phyloP scores from a whole-genome alignment of 75 land plant species.

The Selaginella moellendorffii region DNA sequence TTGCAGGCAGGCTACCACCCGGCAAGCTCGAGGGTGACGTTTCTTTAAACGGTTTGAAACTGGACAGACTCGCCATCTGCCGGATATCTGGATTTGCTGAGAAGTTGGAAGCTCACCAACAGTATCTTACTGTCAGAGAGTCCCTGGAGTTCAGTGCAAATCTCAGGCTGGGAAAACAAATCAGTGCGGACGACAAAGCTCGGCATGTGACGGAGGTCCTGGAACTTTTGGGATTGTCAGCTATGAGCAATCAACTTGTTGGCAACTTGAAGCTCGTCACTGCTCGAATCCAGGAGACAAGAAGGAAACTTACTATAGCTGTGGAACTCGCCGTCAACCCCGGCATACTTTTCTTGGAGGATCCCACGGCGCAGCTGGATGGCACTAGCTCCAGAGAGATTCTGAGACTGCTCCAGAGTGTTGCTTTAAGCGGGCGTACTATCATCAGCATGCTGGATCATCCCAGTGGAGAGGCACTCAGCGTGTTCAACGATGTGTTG shows the following conservation, averaged over 20 bases:
- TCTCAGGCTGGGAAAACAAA: constrained; percentile 13
- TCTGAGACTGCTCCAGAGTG: not conserved
- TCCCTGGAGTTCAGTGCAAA: constrained; percentile 25
- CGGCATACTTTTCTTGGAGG: constrained; percentile 23
- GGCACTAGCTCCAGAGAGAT: not conserved
- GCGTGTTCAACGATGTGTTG: constrained; percentile 12
- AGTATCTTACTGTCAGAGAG: constrained; percentile 9
- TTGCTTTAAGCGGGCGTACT: constrained; percentile 5
- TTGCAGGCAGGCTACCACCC: constrained; percentile 18
- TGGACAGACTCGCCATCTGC: not conserved
- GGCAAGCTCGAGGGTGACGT: not conserved
- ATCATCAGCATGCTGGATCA: constrained; percentile 4
- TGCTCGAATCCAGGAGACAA: constrained; percentile 16
- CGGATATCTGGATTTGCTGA: constrained; percentile 2
- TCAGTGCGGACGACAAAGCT: not conserved
- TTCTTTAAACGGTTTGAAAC: not conserved
- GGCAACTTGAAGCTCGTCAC: constrained; percentile 16
- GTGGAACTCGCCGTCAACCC: constrained; percentile 26
- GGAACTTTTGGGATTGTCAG: constrained; percentile 15
- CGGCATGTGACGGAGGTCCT: constrained; percentile 25
- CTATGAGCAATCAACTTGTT: constrained; percentile 16
- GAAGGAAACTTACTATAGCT: constrained; percentile 8
- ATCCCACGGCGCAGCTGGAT: constrained; percentile 24
- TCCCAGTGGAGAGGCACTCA: not conserved
- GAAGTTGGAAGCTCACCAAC: not conserved